Conservation (phyloP, 148 eudicot genomes). For the Oxyria digyna region DNA sequence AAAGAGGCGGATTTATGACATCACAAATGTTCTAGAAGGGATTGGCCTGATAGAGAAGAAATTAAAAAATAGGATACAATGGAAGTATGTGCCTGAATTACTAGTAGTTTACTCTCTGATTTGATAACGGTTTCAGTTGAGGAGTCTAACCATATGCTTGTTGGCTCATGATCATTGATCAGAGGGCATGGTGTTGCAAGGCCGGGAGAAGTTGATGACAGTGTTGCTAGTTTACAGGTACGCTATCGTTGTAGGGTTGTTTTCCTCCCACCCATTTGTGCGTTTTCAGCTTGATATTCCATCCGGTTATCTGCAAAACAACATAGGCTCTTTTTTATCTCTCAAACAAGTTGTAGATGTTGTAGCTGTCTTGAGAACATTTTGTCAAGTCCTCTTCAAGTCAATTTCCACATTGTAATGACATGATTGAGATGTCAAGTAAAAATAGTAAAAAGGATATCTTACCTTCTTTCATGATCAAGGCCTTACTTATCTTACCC, state of each 20-base stretch:
- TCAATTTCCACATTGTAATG: not conserved
- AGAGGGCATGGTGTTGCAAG: slow-evolving; percentile 87
- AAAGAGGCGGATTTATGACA: slow-evolving; percentile 96
- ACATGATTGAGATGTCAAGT: not conserved
- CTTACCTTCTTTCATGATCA: not conserved
- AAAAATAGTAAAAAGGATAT: not conserved
- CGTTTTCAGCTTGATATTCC: not conserved
- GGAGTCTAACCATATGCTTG: not conserved
- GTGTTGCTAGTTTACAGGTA: slow-evolving; percentile 71
- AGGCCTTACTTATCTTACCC: not conserved
- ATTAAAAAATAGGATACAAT: slow-evolving; percentile 90
- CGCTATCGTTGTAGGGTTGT: not conserved
- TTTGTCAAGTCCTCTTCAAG: not conserved
- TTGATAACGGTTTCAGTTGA: not conserved
- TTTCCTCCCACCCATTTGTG: not conserved
- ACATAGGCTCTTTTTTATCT: not conserved
- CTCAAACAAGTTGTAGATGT: not conserved
- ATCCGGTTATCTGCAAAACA: not conserved
- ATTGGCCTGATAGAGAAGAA: slow-evolving; percentile 94
- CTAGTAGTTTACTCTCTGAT: slow-evolving; percentile 7
- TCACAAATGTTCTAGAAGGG: slow-evolving; percentile 97
- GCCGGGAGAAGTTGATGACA: slow-evolving; percentile 72
- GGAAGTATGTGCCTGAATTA: slow-evolving; percentile 60
- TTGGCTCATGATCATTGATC: slow-evolving; percentile 17
- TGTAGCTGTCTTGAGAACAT: not conserved